These are phyloP conservation scores for Colletotrichum tofieldiae DNA, from an alignment of 2,329 filamentous ascomycete genomes.

Conservation along the genomic window DNA sequence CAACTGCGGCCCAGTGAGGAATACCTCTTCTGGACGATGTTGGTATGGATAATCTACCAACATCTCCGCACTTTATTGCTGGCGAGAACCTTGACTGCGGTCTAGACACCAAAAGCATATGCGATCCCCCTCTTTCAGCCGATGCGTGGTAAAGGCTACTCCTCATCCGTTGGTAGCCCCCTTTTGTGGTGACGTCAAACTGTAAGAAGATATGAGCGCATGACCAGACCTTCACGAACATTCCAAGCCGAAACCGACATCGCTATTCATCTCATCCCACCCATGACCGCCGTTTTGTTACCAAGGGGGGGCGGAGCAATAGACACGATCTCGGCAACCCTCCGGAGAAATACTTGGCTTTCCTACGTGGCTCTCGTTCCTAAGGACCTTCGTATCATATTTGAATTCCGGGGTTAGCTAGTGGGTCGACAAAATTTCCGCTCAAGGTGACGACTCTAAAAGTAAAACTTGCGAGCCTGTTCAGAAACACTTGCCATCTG, in stretches of 20 bases:
- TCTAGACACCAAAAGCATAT: constrained; percentile 5
- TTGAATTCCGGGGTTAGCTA: background rate
- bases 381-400: background rate
- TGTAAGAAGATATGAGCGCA: background rate
- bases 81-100: constrained; percentile 2
- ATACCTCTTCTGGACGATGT: constrained; percentile 1
- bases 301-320: background rate
- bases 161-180: background rate
- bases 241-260: constrained; percentile 21
- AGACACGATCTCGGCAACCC: background rate
- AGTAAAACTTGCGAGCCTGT: constrained; percentile 22
- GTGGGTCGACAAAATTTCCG: background rate
- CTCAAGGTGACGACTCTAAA: constrained; percentile 22
- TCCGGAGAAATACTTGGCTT: background rate
- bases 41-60: background rate
- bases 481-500: background rate
- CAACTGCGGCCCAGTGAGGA: background rate
- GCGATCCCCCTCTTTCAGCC: constrained; percentile 30
- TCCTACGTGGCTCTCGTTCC: background rate
- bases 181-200: constrained; percentile 9
- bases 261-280: background rate
- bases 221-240: constrained; percentile 10
- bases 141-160: constrained; percentile 30
- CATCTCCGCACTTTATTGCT: background rate
- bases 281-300: background rate